A percentile compares a stretch with the other conserved stretches of the same genome.
Conservation (phyloP, 2,329 filamentous ascomycete species). For the Stachybotrys chlorohalonatus region DNA sequence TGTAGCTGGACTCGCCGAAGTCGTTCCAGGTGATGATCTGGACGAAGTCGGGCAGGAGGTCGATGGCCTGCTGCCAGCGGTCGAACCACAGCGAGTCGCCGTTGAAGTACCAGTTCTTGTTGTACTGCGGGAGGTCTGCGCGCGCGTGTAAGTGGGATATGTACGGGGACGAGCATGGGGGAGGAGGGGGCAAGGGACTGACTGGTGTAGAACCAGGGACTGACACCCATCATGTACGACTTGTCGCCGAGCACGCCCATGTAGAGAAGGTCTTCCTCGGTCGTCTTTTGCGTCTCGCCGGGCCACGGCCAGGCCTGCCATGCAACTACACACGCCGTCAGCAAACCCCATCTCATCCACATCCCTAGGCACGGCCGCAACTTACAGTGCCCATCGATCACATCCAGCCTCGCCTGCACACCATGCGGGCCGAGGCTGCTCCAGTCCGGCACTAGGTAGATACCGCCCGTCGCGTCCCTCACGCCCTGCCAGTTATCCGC, state of each 20-base stretch:
- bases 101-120: slow-evolving; percentile 55
- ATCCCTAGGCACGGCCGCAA: not conserved
- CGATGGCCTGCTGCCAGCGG: slow-evolving; percentile 45
- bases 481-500: slow-evolving; percentile 34
- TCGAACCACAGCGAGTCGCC: slow-evolving; percentile 53
- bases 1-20: slow-evolving; percentile 46
- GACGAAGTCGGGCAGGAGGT: slow-evolving; percentile 36
- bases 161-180: not conserved
- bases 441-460: slow-evolving; percentile 39
- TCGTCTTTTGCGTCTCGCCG: slow-evolving; percentile 20
- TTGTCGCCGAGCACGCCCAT: slow-evolving; percentile 22
- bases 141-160: not conserved
- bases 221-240: slow-evolving; percentile 44
- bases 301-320: slow-evolving; percentile 31
- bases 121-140: slow-evolving; percentile 38
- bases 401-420: slow-evolving; percentile 10
- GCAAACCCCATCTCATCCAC: not conserved
- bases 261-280: slow-evolving; percentile 23
- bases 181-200: not conserved
- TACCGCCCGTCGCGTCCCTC: slow-evolving; percentile 18
- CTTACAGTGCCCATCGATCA: slow-evolving; percentile 15
- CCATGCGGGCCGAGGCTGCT: slow-evolving; percentile 15
- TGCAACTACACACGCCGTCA: slow-evolving; percentile 15
- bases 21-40: slow-evolving; percentile 43
- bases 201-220: slow-evolving; percentile 51